Evolutionary conservation across 257 asterid species (phyloP).

Genomic region (Cynanchum wilfordii): DNA sequence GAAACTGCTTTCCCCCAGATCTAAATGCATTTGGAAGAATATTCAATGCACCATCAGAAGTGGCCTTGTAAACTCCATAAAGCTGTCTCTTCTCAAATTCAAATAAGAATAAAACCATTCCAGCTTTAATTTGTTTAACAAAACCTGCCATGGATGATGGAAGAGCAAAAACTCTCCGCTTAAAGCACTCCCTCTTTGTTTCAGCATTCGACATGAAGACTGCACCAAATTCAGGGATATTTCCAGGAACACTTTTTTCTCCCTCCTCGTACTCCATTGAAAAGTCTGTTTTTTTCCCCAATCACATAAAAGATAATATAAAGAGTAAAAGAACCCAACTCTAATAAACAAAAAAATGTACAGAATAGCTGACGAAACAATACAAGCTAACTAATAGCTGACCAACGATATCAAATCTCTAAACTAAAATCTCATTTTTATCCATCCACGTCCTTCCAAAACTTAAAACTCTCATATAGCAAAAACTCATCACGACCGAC

Average conservation of each 20-base stretch:
- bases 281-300: slow-evolving; percentile 1
- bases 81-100: slow-evolving; percentile 60
- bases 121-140: slow-evolving; percentile 56
- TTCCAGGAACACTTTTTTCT: slow-evolving; percentile 39
- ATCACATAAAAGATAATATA: slow-evolving; percentile 1
- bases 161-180: slow-evolving; percentile 47
- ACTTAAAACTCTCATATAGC: neutral
- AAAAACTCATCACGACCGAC: neutral
- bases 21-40: slow-evolving; percentile 50
- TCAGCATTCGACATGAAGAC: slow-evolving; percentile 60
- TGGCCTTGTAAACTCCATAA: slow-evolving; percentile 76
- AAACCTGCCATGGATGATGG: slow-evolving; percentile 48
- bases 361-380: neutral
- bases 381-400: neutral
- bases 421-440: neutral
- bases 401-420: neutral
- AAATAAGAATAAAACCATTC: slow-evolving; percentile 80
- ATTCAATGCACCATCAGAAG: slow-evolving; percentile 63
- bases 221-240: slow-evolving; percentile 75
- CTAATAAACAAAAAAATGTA: neutral
- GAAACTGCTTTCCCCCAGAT: slow-evolving; percentile 47
- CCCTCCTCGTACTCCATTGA: slow-evolving; percentile 44
- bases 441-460: neutral
- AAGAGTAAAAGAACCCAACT: slow-evolving; percentile 1
- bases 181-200: slow-evolving; percentile 57